Percentiles rank a stretch among this genome's conserved stretches.
phyloP scores from a whole-genome alignment of 116 monocot genomes.

The Phalaenopsis hybrid region DNA sequence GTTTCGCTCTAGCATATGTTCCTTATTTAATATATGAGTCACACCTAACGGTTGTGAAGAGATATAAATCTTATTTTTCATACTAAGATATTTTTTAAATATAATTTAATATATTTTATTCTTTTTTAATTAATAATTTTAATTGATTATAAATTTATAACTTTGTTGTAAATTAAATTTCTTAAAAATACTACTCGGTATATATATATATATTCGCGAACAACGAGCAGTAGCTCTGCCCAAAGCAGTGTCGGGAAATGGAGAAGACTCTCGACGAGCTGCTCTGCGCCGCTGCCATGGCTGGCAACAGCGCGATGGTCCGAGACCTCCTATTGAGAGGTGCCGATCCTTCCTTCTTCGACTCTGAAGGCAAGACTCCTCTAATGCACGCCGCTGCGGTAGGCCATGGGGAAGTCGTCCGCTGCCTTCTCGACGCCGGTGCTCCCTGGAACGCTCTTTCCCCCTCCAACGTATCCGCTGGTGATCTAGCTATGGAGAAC shows the following conservation, averaged over 20 bases:
- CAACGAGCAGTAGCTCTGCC: no score
- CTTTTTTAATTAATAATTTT: no score
- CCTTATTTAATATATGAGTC: no score
- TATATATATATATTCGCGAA: no score
- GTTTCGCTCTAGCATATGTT: no score
- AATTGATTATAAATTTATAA: no score
- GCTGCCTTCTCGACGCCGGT: slow-evolving; percentile 57
- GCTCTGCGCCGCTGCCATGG: slow-evolving; percentile 39
- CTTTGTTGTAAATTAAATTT: no score
- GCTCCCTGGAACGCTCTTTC: slow-evolving; percentile 98
- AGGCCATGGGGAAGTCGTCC: slow-evolving; percentile 50
- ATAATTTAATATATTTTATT: no score
- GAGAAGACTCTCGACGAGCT: slow-evolving; percentile 23
- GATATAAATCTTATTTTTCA: no score
- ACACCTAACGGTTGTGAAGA: no score
- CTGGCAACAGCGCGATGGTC: slow-evolving; percentile 39
- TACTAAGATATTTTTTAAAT: no score
- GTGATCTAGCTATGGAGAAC: slow-evolving; percentile 72
- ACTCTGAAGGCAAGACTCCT: slow-evolving; percentile 54
- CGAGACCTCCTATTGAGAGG: slow-evolving; percentile 40
- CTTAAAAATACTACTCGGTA: no score
- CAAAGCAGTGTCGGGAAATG: neutral
- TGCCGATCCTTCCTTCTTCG: slow-evolving; percentile 70
- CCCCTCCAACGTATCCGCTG: slow-evolving; percentile 63
- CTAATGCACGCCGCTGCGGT: slow-evolving; percentile 79